A percentile compares a stretch with the other conserved stretches of the same genome.
Evolutionary conservation across 2,329 filamentous ascomycete genomes (phyloP).

Genomic region (Arachnopeziza araneosa): DNA sequence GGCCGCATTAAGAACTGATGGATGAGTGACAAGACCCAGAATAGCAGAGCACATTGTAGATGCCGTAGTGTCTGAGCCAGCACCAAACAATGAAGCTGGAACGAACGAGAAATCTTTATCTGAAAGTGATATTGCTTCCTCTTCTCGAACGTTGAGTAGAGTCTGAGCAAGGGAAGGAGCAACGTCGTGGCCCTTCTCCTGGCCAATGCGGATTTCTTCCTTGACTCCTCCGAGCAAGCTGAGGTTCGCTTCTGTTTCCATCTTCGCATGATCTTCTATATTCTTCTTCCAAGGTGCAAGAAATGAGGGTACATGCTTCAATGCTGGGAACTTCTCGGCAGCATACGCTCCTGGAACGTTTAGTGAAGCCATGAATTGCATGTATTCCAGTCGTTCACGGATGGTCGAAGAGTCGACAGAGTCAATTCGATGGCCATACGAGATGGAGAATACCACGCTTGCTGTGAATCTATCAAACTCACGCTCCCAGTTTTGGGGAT

Average conservation of each 20-base stretch:
- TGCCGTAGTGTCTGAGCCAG: conserved; percentile 35
- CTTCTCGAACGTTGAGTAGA: conserved; percentile 26
- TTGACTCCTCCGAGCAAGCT: conserved; percentile 29
- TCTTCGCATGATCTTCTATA: conserved; percentile 15
- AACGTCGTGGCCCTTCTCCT: conserved; percentile 29
- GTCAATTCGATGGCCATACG: conserved; percentile 46
- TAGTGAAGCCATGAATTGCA: conserved; percentile 42
- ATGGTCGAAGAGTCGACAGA: conserved; percentile 42
- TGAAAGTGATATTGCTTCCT: conserved; percentile 21
- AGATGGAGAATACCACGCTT: conserved; percentile 44
- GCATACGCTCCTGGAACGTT: conserved; percentile 37
- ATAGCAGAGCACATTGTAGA: conserved; percentile 28
- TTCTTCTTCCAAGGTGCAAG: conserved; percentile 27
- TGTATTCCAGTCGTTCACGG: conserved; percentile 40
- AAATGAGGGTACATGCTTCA: conserved; percentile 28
- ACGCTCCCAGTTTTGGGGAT: conserved; percentile 38
- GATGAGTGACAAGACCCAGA: conserved; percentile 36
- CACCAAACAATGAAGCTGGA: conserved; percentile 33
- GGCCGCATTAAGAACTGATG: conserved; percentile 33
- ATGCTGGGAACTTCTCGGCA: conserved; percentile 32
- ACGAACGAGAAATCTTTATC: conserved; percentile 28
- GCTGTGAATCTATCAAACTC: conserved; percentile 43
- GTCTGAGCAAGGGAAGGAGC: conserved; percentile 28
- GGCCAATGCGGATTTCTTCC: conserved; percentile 20
- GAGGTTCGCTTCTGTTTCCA: conserved; percentile 19